Evolutionary conservation across 495 filamentous ascomycete species (phyloP).

Genomic region (Daldinia loculata): DNA sequence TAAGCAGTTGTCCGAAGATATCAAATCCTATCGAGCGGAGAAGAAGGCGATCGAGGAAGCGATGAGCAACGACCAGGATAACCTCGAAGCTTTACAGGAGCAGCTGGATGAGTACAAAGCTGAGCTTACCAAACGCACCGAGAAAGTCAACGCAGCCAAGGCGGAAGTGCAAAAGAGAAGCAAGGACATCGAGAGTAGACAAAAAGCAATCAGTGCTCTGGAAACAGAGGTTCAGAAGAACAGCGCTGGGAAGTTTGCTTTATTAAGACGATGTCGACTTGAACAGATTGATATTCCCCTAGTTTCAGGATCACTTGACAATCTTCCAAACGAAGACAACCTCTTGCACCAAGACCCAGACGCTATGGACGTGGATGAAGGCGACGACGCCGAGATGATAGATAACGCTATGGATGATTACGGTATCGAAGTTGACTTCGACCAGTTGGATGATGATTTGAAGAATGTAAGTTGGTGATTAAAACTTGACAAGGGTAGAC

Average conservation of each 20-base stretch:
- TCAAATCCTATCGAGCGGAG: slow-evolving; percentile 74
- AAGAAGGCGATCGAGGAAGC: slow-evolving; percentile 77
- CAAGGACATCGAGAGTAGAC: slow-evolving; percentile 79
- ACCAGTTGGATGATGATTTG: slow-evolving; percentile 83
- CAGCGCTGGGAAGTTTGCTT: slow-evolving; percentile 79
- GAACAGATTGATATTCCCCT: slow-evolving; percentile 92
- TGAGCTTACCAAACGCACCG: slow-evolving; percentile 70
- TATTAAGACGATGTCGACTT: slow-evolving; percentile 89
- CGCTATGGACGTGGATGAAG: slow-evolving; percentile 88
- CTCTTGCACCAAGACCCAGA: slow-evolving; percentile 73
- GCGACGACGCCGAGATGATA: slow-evolving; percentile 66
- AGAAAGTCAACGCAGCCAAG: slow-evolving; percentile 82
- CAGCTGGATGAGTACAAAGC: slow-evolving; percentile 71
- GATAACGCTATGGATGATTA: slow-evolving; percentile 75
- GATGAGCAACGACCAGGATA: slow-evolving; percentile 74
- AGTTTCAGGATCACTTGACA: slow-evolving; percentile 79
- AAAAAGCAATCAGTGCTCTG: slow-evolving; percentile 77
- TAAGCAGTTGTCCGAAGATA: slow-evolving; percentile 68
- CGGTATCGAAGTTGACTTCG: slow-evolving; percentile 92
- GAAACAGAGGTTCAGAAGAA: slow-evolving; percentile 86
- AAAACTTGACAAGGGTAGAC: slow-evolving; percentile 8
- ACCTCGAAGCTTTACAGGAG: slow-evolving; percentile 79
- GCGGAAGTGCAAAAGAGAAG: slow-evolving; percentile 84
- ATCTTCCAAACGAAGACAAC: slow-evolving; percentile 86
- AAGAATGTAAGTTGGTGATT: slow-evolving; percentile 67